phyloP scores from a whole-genome alignment of 2,329 filamentous ascomycete species.

The Amylocarpus encephaloides region DNA sequence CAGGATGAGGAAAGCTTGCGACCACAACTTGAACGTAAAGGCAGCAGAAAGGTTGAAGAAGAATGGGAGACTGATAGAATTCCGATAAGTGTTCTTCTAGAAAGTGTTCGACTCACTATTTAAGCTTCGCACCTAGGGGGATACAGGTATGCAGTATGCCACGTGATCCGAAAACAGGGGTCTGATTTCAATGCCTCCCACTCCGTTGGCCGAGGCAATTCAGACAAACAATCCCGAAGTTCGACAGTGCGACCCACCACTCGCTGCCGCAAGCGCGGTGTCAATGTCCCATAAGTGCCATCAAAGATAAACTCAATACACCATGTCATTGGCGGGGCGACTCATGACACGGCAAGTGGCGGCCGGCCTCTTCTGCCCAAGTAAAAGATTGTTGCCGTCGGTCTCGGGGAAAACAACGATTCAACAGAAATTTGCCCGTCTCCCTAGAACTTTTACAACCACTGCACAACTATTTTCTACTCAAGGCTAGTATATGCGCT shows the following conservation, averaged over 20 bases:
- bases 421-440: constrained; percentile 1
- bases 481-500: constrained; percentile 1
- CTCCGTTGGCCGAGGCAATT: background rate
- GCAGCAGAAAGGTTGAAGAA: too few relatives aligned
- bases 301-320: background rate
- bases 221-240: background rate
- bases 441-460: constrained; percentile 11
- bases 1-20: too few relatives aligned
- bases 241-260: background rate
- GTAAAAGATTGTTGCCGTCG: background rate
- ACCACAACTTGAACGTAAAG: too few relatives aligned
- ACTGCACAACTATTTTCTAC: background rate
- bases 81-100: too few relatives aligned
- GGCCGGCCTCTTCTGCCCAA: background rate
- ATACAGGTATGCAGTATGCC: too few relatives aligned
- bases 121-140: too few relatives aligned
- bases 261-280: background rate
- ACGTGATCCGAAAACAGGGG: too few relatives aligned
- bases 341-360: background rate
- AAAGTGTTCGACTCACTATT: too few relatives aligned
- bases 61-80: too few relatives aligned
- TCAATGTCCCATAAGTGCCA: background rate
- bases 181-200: background rate
- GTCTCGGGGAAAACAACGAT: background rate
- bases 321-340: background rate